Evolutionary conservation across 495 filamentous ascomycete genomes (phyloP), one percentile per base, ranked within the genome.

Genomic region (Hypoxylon trugodes): DNA sequence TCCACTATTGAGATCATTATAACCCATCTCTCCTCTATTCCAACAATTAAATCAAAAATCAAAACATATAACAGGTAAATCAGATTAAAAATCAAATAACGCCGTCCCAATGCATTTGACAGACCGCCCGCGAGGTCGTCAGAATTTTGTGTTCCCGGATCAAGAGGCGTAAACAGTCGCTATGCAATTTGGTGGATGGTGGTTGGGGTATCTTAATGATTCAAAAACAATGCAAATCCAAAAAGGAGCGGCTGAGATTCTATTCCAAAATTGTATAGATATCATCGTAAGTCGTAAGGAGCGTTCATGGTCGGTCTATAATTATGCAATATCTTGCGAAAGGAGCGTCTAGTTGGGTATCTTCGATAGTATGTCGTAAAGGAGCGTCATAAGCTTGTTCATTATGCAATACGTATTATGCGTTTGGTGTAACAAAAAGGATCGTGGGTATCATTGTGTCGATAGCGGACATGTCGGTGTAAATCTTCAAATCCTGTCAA

Each of bases 121-220:
- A 46, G 64, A 70, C 65, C 69, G 59, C 64, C 67, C 61, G 61
- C 36, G 32, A 61, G 65, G 58, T 67, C 68, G 65, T 69, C 60
- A 10, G 52, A 33, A 60, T 69, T 72, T 63, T 42, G n/a, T n/a
- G 38, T 61, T 53, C 65, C 68, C 55, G 53, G 47, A 66, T 54
- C 56, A 70, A 71, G 54, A 64, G 57, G 24, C 67, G 65, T 66
- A 71, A 79, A 77, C 79, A 81, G 78, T 76, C 77, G 79, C 78
- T 81, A 80, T 81, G 79, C 77, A 79, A 68, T 78, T 79, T 78
- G 76, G 76, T 75, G 72, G 76, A 76, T 73, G 65, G 68, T 74
- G 33, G 46, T 37, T 40, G 52, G 69, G 71, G 71, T 73, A 73
- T 72, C 70, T 50, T 68, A 52, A 59, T 46, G 60, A 66, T 60